Base-by-base conservation (phyloP, 2,329 filamentous ascomycete genomes). In the Phaeosphaeriaceae sp. region DNA sequence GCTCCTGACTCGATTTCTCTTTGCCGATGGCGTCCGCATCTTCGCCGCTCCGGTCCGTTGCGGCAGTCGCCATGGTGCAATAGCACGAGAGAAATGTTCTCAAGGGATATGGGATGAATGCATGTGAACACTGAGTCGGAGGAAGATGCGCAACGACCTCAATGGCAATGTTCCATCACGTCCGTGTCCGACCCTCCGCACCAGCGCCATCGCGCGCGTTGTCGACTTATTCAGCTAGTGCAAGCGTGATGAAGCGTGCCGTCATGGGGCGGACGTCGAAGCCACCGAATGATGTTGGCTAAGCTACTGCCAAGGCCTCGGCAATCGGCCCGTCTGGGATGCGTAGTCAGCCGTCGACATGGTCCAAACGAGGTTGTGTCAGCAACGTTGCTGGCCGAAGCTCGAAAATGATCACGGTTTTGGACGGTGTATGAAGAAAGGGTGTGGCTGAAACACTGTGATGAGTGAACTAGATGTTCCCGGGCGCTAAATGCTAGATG, bases 141-240 rank as follows among this genome's bases (percentile, higher is more conserved):
- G 15, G 15, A 3, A 40, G 2, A 40, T 13, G 35, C 15, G 35
- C 17, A 8, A 17, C 35, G 51, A 19, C 17, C 32, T 43, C 40
- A 50, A 46, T 24, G 23, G n/a, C 23, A 49, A 26, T 51, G 13
- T 35, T 21, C 9, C 32, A 28, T 28, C 21, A 43, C 35, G 51
- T 19, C 48, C 28, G 40, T 21, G 43, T 50, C 64, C 61, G 62
- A 66, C 52, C 32, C 52, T 63, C 61, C 66, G 66, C 51, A 51
- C 35, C 24, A 50, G 19, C 48, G 55, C 43, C 43, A 58, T 40
- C 50, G 11, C 23, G 24, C 54, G 30, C 55, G n/a, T n/a, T 32
- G 26, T 17, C 22, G 48, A 50, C 24, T 22, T 8, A 21, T 35
- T 21, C 15, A 50, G 48, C 28, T 11, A 28, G 30, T 50, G 28